Evolutionary conservation across 257 asterid species (phyloP).

Genomic region (Fraxinus cuspidata): DNA sequence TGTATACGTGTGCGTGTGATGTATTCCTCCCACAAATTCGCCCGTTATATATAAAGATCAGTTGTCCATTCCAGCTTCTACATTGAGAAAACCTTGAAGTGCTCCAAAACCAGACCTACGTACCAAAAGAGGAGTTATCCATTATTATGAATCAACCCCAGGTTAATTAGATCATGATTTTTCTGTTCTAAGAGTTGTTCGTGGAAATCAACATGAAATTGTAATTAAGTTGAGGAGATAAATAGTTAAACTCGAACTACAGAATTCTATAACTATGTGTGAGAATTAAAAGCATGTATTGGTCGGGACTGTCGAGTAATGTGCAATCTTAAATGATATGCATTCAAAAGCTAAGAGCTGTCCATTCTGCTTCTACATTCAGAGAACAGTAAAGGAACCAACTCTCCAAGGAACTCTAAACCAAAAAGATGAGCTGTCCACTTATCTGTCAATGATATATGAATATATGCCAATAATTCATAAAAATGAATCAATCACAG

Average conservation of each 20-base stretch:
- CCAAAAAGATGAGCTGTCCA: slow-evolving; percentile 13
- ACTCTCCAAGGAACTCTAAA: neutral
- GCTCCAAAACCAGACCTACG: neutral
- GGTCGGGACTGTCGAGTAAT: neutral
- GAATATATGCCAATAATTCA: too few species aligned
- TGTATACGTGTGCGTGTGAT: neutral
- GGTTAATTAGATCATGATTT: too few species aligned
- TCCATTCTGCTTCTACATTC: neutral
- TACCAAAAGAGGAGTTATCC: neutral
- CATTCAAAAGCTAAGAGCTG: slow-evolving; percentile 18
- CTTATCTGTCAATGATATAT: neutral
- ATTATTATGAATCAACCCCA: too few species aligned
- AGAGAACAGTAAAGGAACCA: neutral
- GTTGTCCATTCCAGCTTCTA: neutral
- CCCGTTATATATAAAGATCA: neutral
- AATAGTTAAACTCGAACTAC: too few species aligned
- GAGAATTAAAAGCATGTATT: neutral
- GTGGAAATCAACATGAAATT: too few species aligned
- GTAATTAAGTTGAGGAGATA: too few species aligned
- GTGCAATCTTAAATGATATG: neutral
- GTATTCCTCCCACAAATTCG: neutral
- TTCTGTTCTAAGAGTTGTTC: too few species aligned
- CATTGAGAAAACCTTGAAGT: neutral
- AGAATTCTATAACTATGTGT: neutral
- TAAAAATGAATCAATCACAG: neutral